Percentiles rank a stretch among this genome's conserved stretches.
Conservation (phyloP, 1,284 basidiomycete genomes). For the Erythrobasidium hasegawianum region DNA sequence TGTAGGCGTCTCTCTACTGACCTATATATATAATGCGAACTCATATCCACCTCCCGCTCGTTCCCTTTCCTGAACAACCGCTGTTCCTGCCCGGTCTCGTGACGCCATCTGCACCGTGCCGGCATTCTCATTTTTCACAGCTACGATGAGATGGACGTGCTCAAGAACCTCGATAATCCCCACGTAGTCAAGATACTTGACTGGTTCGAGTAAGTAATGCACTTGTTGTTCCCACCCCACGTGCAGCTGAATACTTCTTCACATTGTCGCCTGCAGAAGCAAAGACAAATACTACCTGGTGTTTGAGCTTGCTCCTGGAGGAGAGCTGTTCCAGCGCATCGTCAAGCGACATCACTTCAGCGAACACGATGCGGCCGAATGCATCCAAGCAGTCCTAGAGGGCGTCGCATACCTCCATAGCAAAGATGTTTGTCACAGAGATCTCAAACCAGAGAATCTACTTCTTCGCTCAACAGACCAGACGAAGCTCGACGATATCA, state of each 20-base stretch:
- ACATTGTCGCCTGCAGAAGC: constrained; percentile 50
- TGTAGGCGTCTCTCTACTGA: background rate
- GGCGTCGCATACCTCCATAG: constrained; percentile 21
- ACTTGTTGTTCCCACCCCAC: background rate
- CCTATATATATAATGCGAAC: no score
- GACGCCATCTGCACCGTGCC: constrained; percentile 60
- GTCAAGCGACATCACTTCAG: constrained; percentile 79
- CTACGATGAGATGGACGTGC: constrained; percentile 80
- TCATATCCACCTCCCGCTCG: background rate
- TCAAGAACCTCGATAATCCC: constrained; percentile 51
- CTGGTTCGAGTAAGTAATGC: constrained; percentile 64
- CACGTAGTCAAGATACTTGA: constrained; percentile 78
- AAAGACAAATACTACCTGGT: constrained; percentile 83
- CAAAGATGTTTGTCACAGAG: constrained; percentile 54
- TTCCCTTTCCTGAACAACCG: background rate
- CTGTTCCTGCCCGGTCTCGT: background rate
- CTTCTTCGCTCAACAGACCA: constrained; percentile 68
- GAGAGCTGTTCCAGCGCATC: constrained; percentile 71
- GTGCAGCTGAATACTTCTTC: background rate
- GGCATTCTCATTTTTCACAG: constrained; percentile 54
- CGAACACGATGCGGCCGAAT: constrained; percentile 73
- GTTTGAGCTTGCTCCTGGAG: constrained; percentile 66
- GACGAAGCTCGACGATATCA: constrained; percentile 96
- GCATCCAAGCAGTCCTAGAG: constrained; percentile 58
- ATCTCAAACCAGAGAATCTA: constrained; percentile 56